Evolutionary conservation across 495 filamentous ascomycete species (phyloP), one percentile per base, ranked within the genome.

Genomic region (Penicillium odoratum): DNA sequence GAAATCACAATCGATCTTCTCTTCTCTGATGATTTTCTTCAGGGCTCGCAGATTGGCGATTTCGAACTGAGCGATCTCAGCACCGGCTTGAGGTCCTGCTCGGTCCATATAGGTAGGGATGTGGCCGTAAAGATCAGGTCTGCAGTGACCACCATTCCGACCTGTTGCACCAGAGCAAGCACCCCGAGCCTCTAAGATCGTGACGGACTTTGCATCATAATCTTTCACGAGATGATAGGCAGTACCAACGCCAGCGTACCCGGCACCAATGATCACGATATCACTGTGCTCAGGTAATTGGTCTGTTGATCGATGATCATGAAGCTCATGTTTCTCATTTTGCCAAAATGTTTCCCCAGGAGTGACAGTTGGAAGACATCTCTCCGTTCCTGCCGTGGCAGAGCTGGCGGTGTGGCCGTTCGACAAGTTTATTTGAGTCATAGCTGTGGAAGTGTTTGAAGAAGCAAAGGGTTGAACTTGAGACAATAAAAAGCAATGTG

Each of bases 321-420:
- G 72, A 15, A 89, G 70, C 9, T 72, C 69, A 47, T 84, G 76
- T 9, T 78, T 78, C 48, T 56, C 11, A 16, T 45, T 62, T 67
- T 89, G 87, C 88, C 88, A 92, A 73, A 87, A 89, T 38, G 81
- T 83, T 30, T 72, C 63, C 0, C 83, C 85, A 11, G 87, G 86
- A 61, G 81, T 81, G 7, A 72, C 64, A 42, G 60, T 65, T 6
- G 85, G 85, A 21, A 83, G 6, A 56, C 62, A 59, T 25, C 40
- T 26, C 15, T 53, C 28, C 13, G 52, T 51, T 21, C 56, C 56
- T 38, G 56, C 56, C 16, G 34, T 51, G 26, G 56, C 56, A 38
- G 55, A 51, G 36, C 25, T 57, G 26, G 56, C 56, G 48, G 55
- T 57, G 36, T 33, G 26, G 30, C 40, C 33, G 21, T 21, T 30